Evolutionary conservation across 129 eudicot genomes (phyloP).

Genomic region (Lactuca saligna): DNA sequence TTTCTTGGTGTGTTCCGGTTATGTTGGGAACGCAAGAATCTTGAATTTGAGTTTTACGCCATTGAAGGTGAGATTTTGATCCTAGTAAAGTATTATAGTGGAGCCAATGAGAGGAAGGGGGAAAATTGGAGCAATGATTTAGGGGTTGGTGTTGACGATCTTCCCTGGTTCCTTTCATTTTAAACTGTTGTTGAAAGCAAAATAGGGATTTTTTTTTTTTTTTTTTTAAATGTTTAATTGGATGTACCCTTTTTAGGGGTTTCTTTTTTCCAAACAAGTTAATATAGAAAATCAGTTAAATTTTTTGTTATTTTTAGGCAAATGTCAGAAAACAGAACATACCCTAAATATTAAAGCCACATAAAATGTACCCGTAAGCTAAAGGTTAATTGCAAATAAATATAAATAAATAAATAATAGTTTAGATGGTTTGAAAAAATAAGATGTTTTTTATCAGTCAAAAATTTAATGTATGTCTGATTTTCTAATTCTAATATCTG

Average conservation of each 20-base stretch:
- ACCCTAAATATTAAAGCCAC: too few species aligned
- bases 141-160: conserved; percentile 19
- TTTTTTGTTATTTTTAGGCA: background rate
- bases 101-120: conserved; percentile 15
- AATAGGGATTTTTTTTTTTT: background rate
- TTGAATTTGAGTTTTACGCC: conserved; percentile 49
- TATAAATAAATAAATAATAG: too few species aligned
- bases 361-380: background rate
- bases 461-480: too few species aligned
- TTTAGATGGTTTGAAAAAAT: too few species aligned
- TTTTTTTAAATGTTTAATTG: background rate
- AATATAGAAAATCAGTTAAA: background rate
- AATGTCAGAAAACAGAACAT: background rate
- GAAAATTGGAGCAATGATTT: conserved; percentile 2
- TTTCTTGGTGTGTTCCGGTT: conserved; percentile 16
- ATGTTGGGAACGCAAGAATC: conserved; percentile 51
- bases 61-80: conserved; percentile 28
- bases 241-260: conserved; percentile 4
- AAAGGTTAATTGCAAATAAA: background rate
- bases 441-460: too few species aligned
- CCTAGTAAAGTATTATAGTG: background rate
- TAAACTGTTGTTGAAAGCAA: conserved; percentile 13
- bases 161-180: background rate
- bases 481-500: too few species aligned
- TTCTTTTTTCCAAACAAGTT: background rate